Base-by-base conservation (phyloP, 2,329 filamentous ascomycete genomes). In the Fusarium sp. region DNA sequence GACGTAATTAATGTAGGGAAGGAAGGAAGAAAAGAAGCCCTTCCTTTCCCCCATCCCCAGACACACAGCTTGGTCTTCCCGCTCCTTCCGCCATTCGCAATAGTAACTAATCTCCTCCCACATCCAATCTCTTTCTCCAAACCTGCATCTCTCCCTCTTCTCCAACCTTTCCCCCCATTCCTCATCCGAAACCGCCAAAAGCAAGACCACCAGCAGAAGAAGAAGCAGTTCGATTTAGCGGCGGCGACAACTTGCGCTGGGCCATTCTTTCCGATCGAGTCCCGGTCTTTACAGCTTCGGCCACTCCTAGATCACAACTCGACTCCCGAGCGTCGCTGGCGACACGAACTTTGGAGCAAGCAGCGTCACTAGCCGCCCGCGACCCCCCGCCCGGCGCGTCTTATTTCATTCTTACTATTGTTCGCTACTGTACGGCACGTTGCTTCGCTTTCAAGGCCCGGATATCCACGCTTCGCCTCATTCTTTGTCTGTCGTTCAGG, bases 361-460 rank as follows among this genome's bases (percentile, higher is more conserved):
- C 66, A 73, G 60, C 59, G 50, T 64, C 37, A 57, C 31, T 73
- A 75, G 66, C 72, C 72, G 69, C 72, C 69, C 69, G 72, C 48
- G 69, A 33, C 20, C 64, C 64, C 65, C 58, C 60, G 60, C 69
- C 54, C 48, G 43, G 43, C 45, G 60, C 43, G 48, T 18, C 61
- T 33, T 45, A 20, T 57, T 57, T 35, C 29, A 22, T 50, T 71
- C 29, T 73, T 64, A 37, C 39, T 56, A 14, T 68, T 64, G 29
- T 45, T 45, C 27, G 37, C 50, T 50, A 64, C 61, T 64, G 35
- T 59, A 56, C 50, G 48, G 48, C 52, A 18, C 48, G 29, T 52
- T 72, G 69, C 69, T 67, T 75, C 68, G 59, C 64, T 54, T 66
- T 64, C 59, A 35, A 58, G 31, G 68, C 35, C 50, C 61, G 50